Conservation (phyloP, 169 alveolate genomes). For the Babesia ovis region DNA sequence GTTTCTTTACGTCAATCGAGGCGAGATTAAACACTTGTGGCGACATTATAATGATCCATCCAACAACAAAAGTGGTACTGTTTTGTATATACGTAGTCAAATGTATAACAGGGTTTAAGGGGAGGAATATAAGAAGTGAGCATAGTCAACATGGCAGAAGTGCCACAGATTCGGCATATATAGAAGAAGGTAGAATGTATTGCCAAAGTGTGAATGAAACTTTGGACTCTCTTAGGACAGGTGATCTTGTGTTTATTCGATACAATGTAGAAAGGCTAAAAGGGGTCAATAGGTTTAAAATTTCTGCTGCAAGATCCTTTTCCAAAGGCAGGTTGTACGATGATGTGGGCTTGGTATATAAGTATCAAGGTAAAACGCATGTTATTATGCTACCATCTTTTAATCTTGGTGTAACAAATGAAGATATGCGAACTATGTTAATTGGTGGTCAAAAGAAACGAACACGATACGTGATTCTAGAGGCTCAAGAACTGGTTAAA, state of each 20-base stretch:
- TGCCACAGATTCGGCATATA: background rate
- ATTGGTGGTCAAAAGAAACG: background rate
- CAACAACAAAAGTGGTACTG: background rate
- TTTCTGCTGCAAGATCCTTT: slow-evolving; percentile 23
- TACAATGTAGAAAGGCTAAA: slow-evolving; percentile 38
- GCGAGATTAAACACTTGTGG: slow-evolving; percentile 14
- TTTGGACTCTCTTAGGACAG: slow-evolving; percentile 31
- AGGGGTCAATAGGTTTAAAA: slow-evolving; percentile 2
- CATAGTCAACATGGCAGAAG: background rate
- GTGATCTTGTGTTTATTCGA: slow-evolving; percentile 55
- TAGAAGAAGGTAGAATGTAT: background rate
- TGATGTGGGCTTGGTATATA: slow-evolving; percentile 52
- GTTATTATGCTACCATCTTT: slow-evolving; percentile 39
- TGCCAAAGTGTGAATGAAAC: background rate
- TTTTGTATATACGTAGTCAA: background rate
- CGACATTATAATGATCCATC: background rate
- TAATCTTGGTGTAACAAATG: slow-evolving; percentile 1
- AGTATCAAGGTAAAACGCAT: background rate
- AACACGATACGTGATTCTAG: slow-evolving; percentile 12
- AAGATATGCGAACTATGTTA: background rate
- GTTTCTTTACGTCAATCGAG: slow-evolving; percentile 10
- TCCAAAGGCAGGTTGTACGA: slow-evolving; percentile 36
- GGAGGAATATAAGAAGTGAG: background rate
- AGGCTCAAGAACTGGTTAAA: slow-evolving; percentile 13
- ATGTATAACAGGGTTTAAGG: background rate